phyloP scores from a whole-genome alignment of 495 filamentous ascomycete species.

The Penicillium cinerascens region DNA sequence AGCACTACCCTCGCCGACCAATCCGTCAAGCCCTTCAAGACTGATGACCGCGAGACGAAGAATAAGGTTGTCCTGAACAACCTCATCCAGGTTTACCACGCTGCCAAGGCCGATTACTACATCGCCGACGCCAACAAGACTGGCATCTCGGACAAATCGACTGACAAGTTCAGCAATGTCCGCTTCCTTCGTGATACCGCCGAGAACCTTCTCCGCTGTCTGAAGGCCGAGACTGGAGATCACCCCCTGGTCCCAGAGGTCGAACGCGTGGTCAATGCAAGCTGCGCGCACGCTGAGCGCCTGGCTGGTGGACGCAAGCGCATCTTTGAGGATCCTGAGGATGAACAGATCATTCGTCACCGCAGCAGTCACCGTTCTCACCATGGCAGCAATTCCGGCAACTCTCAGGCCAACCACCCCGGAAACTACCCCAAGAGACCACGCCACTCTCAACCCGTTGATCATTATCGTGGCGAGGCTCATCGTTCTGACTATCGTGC shows the following conservation, averaged over 20 bases:
- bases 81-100: slow-evolving; percentile 34
- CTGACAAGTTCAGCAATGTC: slow-evolving; percentile 27
- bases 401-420: not conserved
- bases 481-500: not conserved
- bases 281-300: slow-evolving; percentile 32
- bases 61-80: slow-evolving; percentile 18
- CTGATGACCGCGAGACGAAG: not conserved
- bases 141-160: slow-evolving; percentile 3
- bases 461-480: not conserved
- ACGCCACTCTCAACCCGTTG: not conserved
- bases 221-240: slow-evolving; percentile 21
- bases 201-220: slow-evolving; percentile 41
- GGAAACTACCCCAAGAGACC: not conserved
- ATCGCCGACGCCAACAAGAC: slow-evolving; percentile 12
- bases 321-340: slow-evolving; percentile 30
- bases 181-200: slow-evolving; percentile 49
- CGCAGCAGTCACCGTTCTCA: not conserved
- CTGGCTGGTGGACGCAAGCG: slow-evolving; percentile 44
- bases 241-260: slow-evolving; percentile 32
- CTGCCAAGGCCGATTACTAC: slow-evolving; percentile 40
- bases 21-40: not conserved
- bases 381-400: not conserved
- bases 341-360: not conserved
- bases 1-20: no score
- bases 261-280: slow-evolving; percentile 22